Evolutionary conservation across 2,329 filamentous ascomycete genomes (phyloP).

Genomic region (Alternaria rosae): DNA sequence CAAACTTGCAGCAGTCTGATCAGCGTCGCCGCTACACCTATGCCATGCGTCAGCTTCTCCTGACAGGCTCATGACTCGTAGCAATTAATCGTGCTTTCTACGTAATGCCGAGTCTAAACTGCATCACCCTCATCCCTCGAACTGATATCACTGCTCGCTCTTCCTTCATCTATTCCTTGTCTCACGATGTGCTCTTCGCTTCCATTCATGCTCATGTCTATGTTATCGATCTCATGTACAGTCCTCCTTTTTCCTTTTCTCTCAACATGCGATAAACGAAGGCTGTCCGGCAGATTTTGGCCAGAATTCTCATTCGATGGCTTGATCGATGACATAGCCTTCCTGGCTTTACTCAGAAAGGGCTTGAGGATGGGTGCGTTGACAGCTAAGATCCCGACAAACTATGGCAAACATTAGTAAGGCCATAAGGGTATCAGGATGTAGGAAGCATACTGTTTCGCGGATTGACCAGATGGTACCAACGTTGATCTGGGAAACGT

Average conservation of each 20-base stretch:
- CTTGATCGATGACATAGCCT: background rate
- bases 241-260: conserved; percentile 6
- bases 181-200: conserved; percentile 3
- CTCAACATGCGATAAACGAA: conserved; percentile 5
- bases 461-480: conserved; percentile 11
- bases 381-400: conserved; percentile 7
- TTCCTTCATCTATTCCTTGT: background rate
- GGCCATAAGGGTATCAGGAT: background rate
- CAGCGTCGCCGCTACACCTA: background rate
- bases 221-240: conserved; percentile 5
- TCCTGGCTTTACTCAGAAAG: conserved; percentile 1
- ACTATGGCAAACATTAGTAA: background rate
- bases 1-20: background rate
- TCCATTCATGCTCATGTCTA: conserved; percentile 5
- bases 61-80: background rate
- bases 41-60: background rate
- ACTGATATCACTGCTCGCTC: background rate
- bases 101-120: background rate
- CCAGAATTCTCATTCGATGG: background rate
- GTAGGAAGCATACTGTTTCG: conserved; percentile 1
- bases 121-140: background rate
- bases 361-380: conserved; percentile 8
- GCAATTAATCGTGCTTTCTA: background rate
- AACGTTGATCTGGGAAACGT: conserved; percentile 9
- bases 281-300: background rate